Percentiles rank a stretch among this genome's conserved stretches.
Evolutionary conservation across 1,284 basidiomycete genomes (phyloP).

Genomic region (Rhodotorula sp.): DNA sequence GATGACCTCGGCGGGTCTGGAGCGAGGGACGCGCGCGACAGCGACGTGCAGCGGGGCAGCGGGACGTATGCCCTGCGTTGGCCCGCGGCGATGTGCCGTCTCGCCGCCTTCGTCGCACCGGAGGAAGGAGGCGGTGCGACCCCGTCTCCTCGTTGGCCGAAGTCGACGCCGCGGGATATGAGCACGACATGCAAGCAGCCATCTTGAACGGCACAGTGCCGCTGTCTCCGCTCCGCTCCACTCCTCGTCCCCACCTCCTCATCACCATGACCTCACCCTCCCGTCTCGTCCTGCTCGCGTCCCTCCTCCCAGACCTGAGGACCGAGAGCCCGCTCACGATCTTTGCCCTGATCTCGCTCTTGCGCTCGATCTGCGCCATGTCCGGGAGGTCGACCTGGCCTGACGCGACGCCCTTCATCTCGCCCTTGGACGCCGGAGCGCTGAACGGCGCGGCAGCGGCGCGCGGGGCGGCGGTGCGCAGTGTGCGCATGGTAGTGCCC

Average conservation of each 20-base stretch:
- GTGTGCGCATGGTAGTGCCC: neutral
- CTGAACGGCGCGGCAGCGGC: neutral
- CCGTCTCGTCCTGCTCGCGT: neutral
- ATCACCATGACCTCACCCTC: neutral
- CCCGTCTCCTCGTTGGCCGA: too few species aligned
- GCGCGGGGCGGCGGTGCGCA: neutral
- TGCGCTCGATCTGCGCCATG: neutral
- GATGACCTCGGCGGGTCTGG: too few species aligned
- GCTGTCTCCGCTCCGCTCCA: too few species aligned
- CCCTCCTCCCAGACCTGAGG: neutral
- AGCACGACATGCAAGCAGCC: too few species aligned
- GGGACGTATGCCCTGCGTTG: too few species aligned
- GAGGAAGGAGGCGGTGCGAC: too few species aligned
- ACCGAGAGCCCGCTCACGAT: neutral
- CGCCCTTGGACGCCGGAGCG: neutral
- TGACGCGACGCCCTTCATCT: neutral
- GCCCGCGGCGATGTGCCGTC: too few species aligned
- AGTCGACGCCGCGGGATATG: too few species aligned
- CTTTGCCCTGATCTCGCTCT: neutral
- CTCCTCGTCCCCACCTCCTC: neutral
- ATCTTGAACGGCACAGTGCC: too few species aligned
- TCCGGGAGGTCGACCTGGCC: conserved; percentile 13
- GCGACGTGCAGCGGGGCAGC: too few species aligned
- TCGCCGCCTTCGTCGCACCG: too few species aligned
- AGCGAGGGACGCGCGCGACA: too few species aligned